Conservation (phyloP, 192 early-diverging fungal genomes). For the Geranomyces michiganensis region DNA sequence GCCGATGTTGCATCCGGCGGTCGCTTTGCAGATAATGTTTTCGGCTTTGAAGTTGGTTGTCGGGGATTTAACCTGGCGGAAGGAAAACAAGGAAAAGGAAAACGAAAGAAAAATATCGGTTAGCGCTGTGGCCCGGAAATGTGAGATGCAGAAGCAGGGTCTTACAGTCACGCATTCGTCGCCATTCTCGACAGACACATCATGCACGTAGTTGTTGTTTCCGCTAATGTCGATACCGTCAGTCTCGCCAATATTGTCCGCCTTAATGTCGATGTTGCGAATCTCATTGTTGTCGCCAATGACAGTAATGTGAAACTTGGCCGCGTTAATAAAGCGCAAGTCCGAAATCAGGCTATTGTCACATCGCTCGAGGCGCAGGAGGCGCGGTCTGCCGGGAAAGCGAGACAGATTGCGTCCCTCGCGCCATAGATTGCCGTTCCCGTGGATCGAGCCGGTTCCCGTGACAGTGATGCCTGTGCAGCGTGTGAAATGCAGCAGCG, state of each 20-base stretch:
- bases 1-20: conserved; percentile 31
- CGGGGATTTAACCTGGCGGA: conserved; percentile 31
- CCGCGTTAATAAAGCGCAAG: conserved; percentile 22
- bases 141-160: too few relatives aligned
- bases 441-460: conserved; percentile 21
- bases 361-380: conserved; percentile 30
- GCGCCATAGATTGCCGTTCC: conserved; percentile 26
- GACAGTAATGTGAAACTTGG: conserved; percentile 32
- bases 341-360: neutral
- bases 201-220: conserved; percentile 30
- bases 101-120: too few relatives aligned
- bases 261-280: conserved; percentile 9
- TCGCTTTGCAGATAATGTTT: conserved; percentile 25
- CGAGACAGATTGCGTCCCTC: neutral
- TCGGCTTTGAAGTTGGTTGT: conserved; percentile 25
- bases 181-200: conserved; percentile 30
- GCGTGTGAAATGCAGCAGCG: conserved; percentile 5
- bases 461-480: conserved; percentile 10
- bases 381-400: conserved; percentile 21
- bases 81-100: too few relatives aligned
- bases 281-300: conserved; percentile 17
- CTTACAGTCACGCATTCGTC: conserved; percentile 33
- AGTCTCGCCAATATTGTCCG: conserved; percentile 32
- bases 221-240: conserved; percentile 31
- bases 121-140: too few relatives aligned